Percentiles rank a stretch among this genome's conserved stretches.
phyloP scores from a whole-genome alignment of 75 land plant species.

The Gnetum montanum region DNA sequence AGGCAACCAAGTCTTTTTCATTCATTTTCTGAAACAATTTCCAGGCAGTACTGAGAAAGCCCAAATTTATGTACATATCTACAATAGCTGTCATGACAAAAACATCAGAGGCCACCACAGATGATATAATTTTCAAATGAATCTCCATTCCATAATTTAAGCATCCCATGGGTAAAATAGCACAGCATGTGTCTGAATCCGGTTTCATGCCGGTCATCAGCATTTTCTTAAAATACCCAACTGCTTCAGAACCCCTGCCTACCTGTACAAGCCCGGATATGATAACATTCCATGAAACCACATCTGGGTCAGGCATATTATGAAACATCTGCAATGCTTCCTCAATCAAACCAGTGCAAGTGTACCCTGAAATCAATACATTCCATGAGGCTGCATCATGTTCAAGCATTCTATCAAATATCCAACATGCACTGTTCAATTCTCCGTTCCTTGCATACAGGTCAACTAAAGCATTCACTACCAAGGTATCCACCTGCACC shows the following conservation, averaged over 20 bases:
- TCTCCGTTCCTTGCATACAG: slow-evolving; percentile 8
- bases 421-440: neutral
- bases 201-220: no score
- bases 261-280: neutral
- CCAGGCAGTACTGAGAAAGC: neutral
- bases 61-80: slow-evolving; percentile 11
- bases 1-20: neutral
- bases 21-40: neutral
- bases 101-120: neutral
- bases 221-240: neutral
- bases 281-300: neutral
- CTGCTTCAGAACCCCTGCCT: neutral
- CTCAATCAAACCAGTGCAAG: slow-evolving; percentile 7
- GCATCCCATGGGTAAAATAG: no score
- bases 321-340: slow-evolving; percentile 5
- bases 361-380: slow-evolving; percentile 1
- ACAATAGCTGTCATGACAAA: slow-evolving; percentile 1
- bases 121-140: slow-evolving; percentile 1
- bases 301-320: neutral
- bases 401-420: neutral
- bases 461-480: slow-evolving; percentile 5
- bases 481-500: neutral
- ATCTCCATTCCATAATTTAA: slow-evolving; percentile 3
- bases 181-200: neutral
- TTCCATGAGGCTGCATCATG: slow-evolving; percentile 7